Evolutionary conservation across 1,139 yeast genomes (phyloP).

Genomic region (Saccharomyces hybrid): DNA sequence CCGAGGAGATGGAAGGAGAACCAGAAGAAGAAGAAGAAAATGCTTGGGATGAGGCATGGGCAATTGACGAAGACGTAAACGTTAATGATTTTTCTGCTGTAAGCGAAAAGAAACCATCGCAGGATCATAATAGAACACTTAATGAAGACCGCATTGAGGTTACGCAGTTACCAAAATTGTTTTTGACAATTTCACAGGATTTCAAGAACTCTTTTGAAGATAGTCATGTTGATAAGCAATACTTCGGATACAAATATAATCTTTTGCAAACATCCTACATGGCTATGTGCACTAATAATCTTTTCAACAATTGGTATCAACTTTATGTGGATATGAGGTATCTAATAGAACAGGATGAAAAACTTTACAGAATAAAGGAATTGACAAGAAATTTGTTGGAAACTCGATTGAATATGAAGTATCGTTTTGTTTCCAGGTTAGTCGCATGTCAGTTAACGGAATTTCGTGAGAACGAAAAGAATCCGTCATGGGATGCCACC

Average conservation of each 20-base stretch:
- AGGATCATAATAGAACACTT: neutral
- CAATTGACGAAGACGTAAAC: conserved; percentile 16
- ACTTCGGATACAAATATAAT: conserved; percentile 23
- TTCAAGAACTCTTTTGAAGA: conserved; percentile 15
- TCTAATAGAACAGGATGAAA: conserved; percentile 6
- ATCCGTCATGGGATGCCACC: conserved; percentile 22
- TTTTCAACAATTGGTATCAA: conserved; percentile 25
- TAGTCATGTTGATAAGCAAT: conserved; percentile 14
- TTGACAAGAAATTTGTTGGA: conserved; percentile 17
- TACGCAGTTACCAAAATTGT: conserved; percentile 17
- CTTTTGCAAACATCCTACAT: conserved; percentile 26
- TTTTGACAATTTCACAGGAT: conserved; percentile 8
- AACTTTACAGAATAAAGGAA: conserved; percentile 19
- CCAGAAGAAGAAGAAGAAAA: conserved; percentile 4
- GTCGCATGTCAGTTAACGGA: conserved; percentile 17
- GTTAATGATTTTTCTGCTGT: conserved; percentile 8
- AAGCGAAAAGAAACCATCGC: neutral
- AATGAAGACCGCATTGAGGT: conserved; percentile 5
- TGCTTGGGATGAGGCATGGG: conserved; percentile 29
- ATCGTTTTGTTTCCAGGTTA: conserved; percentile 13
- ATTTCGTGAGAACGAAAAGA: conserved; percentile 18
- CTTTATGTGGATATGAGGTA: conserved; percentile 24
- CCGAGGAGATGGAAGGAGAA: conserved; percentile 2
- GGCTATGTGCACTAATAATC: conserved; percentile 21
- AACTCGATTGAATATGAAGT: conserved; percentile 15